Evolutionary conservation across 2,329 filamentous ascomycete genomes (phyloP), one percentile per base, ranked within the genome.

Genomic region (Corynespora cassiicola): DNA sequence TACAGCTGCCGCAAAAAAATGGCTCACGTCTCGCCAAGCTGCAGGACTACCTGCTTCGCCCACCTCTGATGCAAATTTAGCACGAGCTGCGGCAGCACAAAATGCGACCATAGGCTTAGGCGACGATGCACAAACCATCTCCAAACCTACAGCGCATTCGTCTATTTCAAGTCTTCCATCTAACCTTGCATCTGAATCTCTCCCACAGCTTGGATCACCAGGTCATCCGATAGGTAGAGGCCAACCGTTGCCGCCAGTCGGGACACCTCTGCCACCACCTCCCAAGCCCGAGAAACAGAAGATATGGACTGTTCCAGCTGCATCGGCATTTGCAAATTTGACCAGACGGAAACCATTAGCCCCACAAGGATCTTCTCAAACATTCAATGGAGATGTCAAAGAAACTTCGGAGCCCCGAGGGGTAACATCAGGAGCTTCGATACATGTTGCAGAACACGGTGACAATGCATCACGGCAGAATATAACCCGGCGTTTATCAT

Each of bases 171-270:
- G 75, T 17, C 39, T n/a, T 25, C 30, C 7, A n/a, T n/a, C n/a
- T n/a, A n/a, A n/a, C n/a, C n/a, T n/a, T n/a, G n/a, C 36, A 45
- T 18, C 32, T 42, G 39, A 12, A 24, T 46, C 2, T 37, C 45
- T 2, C 19, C 41, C 7, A 35, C 38, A 3, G 53, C 58, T 42
- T 5, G 45, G 38, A 42, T 62, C 69, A 6, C 66, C 69, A 50
- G 79, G 42, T 70, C 81, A 88, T 54, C 90, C 90, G 2, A 90
- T 95, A 74, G 90, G 90, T 1, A 80, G 90, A 24, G 90, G 90
- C 0, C 85, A 87, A 53, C 90, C 90, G 1, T 73, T 95, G 12
- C 90, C 89, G 30, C 89, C 90, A 7, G 88, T 87, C 2, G 90
- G 90, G 2, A 84, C 80, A 28, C 90, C 90, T 3, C 75, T 95